Evolutionary conservation across 352 stramenopile genomes (phyloP).

Genomic region (Pythium insidiosum): DNA sequence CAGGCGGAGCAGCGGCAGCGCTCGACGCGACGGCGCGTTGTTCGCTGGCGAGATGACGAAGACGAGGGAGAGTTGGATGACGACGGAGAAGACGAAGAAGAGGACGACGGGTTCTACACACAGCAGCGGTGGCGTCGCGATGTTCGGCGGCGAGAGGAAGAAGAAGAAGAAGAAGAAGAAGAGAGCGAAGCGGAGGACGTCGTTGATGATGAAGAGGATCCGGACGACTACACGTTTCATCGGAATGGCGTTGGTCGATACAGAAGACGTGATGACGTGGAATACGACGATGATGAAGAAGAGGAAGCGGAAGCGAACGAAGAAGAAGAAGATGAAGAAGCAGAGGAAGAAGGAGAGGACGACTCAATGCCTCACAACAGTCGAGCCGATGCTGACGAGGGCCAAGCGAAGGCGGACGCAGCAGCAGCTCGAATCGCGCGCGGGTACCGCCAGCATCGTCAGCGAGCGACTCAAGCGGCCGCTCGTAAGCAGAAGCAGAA

Average conservation of each 20-base stretch:
- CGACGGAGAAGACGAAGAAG: neutral
- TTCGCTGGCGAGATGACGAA: neutral
- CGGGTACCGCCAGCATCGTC: slow-evolving; percentile 14
- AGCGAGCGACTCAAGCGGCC: too few species aligned
- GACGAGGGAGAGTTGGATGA: slow-evolving; percentile 13
- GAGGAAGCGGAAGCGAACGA: slow-evolving; percentile 12
- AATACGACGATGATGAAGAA: slow-evolving; percentile 5
- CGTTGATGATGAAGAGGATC: neutral
- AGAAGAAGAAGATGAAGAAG: slow-evolving; percentile 9
- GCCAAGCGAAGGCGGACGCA: slow-evolving; percentile 3
- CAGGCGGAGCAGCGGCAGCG: too few species aligned
- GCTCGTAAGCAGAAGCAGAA: slow-evolving; percentile 1
- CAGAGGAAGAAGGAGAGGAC: slow-evolving; percentile 3
- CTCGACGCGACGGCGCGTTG: too few species aligned
- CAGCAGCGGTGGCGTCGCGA: neutral
- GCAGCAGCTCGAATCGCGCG: slow-evolving; percentile 26
- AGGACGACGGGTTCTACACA: slow-evolving; percentile 10
- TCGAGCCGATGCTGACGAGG: neutral
- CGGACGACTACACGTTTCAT: neutral
- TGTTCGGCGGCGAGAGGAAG: neutral
- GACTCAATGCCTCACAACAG: slow-evolving; percentile 1
- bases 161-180: neutral
- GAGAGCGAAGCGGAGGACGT: neutral
- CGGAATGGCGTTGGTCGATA: neutral
- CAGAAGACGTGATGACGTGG: slow-evolving; percentile 3